Evolutionary conservation across 169 alveolate species (phyloP).

Genomic region (Eimeria nieschulzi): DNA sequence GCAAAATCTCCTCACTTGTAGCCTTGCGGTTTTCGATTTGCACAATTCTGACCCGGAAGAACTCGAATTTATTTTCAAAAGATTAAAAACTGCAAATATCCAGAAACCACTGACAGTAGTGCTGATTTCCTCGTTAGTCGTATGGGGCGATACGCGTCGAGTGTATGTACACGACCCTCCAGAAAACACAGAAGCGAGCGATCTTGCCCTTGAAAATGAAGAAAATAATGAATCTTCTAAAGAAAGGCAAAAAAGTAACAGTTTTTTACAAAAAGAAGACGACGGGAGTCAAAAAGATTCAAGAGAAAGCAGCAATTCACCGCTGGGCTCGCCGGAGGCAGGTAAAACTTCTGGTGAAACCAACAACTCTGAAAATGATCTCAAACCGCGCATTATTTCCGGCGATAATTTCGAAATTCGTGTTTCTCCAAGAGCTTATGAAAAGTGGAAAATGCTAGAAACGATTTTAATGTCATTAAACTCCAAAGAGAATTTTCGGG

Average conservation of each 20-base stretch:
- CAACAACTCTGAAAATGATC: not conserved
- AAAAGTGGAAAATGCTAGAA: constrained; percentile 87
- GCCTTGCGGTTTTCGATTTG: constrained; percentile 82
- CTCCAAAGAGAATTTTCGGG: constrained; percentile 83
- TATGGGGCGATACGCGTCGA: constrained; percentile 86
- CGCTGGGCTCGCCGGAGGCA: too few relatives aligned
- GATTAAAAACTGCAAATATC: constrained; percentile 70
- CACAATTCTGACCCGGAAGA: constrained; percentile 84
- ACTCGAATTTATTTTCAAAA: constrained; percentile 82
- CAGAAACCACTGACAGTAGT: constrained; percentile 79
- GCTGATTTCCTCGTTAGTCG: constrained; percentile 88
- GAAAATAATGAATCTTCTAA: too few relatives aligned
- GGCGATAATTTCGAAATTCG: constrained; percentile 20
- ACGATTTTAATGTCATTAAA: constrained; percentile 84
- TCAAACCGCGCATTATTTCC: not conserved
- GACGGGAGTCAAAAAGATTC: not conserved
- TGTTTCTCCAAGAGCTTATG: constrained; percentile 80
- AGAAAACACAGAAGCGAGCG: not conserved
- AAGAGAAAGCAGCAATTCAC: not conserved
- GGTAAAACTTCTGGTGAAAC: too few relatives aligned
- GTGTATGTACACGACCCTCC: constrained; percentile 27
- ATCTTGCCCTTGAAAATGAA: too few relatives aligned
- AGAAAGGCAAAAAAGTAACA: too few relatives aligned
- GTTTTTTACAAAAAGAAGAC: not conserved
- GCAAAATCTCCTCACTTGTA: constrained; percentile 65